Evolutionary conservation across 1,284 basidiomycete species (phyloP).

Genomic region (Ustilago bromivora): DNA sequence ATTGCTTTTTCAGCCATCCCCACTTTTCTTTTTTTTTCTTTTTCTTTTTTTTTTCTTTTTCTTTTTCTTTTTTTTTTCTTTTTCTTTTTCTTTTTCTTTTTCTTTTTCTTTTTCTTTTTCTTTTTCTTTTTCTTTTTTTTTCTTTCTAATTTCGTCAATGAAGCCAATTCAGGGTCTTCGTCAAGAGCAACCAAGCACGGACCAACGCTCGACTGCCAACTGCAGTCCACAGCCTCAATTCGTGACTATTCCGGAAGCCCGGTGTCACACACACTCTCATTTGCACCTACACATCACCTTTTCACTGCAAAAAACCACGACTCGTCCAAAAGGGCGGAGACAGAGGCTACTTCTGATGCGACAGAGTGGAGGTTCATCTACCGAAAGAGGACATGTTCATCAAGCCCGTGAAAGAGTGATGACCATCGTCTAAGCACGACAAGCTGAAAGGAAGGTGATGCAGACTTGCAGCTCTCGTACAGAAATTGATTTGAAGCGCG

Average conservation of each 20-base stretch:
- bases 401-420: not conserved
- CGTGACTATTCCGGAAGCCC: not conserved
- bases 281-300: not conserved
- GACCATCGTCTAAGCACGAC: not conserved
- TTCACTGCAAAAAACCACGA: not conserved
- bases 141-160: constrained; percentile 6
- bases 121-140: too few relatives aligned
- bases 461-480: not conserved
- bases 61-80: too few relatives aligned
- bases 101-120: too few relatives aligned
- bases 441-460: not conserved
- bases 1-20: not conserved
- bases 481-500: constrained; percentile 1
- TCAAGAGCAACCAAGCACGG: constrained; percentile 11
- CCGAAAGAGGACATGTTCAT: not conserved
- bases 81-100: too few relatives aligned
- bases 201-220: not conserved
- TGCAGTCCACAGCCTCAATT: not conserved
- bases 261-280: too few relatives aligned
- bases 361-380: too few relatives aligned
- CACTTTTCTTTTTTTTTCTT: not conserved
- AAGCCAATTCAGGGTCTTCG: constrained; percentile 2
- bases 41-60: too few relatives aligned
- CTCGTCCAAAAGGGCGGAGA: too few relatives aligned
- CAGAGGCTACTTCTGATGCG: too few relatives aligned